phyloP scores from a whole-genome alignment of 2,329 filamentous ascomycete species.

The Xylariaceae sp. region DNA sequence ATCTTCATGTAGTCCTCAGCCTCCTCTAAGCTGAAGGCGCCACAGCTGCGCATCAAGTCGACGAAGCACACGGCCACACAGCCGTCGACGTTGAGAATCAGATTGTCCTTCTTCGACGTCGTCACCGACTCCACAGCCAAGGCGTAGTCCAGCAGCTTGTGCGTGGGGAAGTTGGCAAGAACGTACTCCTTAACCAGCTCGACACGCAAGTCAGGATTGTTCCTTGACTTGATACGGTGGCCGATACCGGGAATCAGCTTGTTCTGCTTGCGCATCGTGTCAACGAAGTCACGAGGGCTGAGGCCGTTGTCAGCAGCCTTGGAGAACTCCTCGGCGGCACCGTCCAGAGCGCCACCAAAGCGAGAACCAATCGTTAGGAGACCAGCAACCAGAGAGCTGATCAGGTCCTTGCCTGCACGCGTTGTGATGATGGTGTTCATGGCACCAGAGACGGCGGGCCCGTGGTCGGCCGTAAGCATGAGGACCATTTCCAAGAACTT shows the following conservation, averaged over 20 bases:
- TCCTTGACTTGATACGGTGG: constrained; percentile 98
- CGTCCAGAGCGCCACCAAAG: constrained; percentile 91
- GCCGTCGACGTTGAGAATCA: constrained; percentile 98
- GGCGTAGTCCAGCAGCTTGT: constrained; percentile 98
- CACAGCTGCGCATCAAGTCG: constrained; percentile 94
- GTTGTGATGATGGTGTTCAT: constrained; percentile 99
- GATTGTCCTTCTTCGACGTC: constrained; percentile 99
- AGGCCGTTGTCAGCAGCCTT: constrained; percentile 97
- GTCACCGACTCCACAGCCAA: constrained; percentile 97
- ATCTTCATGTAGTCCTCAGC: constrained; percentile 98
- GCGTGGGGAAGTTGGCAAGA: constrained; percentile 92
- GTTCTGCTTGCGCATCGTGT: constrained; percentile 99
- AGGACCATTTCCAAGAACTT: constrained; percentile 99
- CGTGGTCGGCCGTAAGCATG: constrained; percentile 99
- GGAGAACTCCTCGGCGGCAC: constrained; percentile 97
- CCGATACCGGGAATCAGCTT: constrained; percentile 99
- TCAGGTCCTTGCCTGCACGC: constrained; percentile 97
- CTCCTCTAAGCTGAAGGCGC: constrained; percentile 93
- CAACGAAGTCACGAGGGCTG: constrained; percentile 97
- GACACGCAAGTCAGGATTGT: constrained; percentile 99
- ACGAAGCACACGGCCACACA: constrained; percentile 99
- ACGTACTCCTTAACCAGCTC: constrained; percentile 99
- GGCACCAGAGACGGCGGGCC: constrained; percentile 96
- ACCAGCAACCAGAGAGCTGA: constrained; percentile 92
- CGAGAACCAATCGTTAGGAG: constrained; percentile 96